Base-by-base conservation (phyloP, 2,329 filamentous ascomycete genomes). In the Fusarium praegraminearum region DNA sequence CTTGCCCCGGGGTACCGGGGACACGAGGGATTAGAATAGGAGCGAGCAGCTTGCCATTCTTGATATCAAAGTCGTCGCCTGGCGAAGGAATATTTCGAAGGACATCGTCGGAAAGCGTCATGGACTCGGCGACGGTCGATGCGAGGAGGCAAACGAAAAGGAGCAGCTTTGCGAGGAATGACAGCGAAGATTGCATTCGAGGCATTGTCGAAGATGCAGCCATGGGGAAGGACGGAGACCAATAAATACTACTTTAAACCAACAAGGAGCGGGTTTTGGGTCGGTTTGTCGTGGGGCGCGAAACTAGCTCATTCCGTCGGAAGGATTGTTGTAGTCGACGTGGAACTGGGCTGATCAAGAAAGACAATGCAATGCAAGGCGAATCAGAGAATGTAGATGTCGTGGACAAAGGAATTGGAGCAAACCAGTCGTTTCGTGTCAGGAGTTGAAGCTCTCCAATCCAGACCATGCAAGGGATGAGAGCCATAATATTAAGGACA, bases 21-120 rank as follows among this genome's bases (percentile, higher is more conserved):
- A 99, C 94, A 65, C 96, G 92, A 2, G 96, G 91, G 52, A 91
- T 89, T 56, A 99, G 85, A 74, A 99, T 94, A 2, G 95, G 96
- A 5, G 95, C 87, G 33, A 99, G 87, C 20, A 99, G 85, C 6
- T 87, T 83, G 71, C 94, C 93, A 35, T 84, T 86, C 64, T 91
- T 81, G 72, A 96, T 93, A 80, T 97, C 88, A 78, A 98, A 95
- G 79, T 93, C 91, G 60, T 84, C 80, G 64, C 88, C 90, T 2
- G 90, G 90, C n/a, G 86, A 87, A 15, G 93, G 92, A 18, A 99
- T 86, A 54, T 83, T 84, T 68, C 84, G 86, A 44, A 98, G 85
- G 35, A 91, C 90, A 59, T 88, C 86, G 80, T 97, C 92, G 36
- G 93, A 93, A 61, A 98, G 84, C 46, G 81, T 79, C 59, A 80